Evolutionary conservation across 805 yeast genomes (phyloP).

Genomic region (Yarrowia deformans): DNA sequence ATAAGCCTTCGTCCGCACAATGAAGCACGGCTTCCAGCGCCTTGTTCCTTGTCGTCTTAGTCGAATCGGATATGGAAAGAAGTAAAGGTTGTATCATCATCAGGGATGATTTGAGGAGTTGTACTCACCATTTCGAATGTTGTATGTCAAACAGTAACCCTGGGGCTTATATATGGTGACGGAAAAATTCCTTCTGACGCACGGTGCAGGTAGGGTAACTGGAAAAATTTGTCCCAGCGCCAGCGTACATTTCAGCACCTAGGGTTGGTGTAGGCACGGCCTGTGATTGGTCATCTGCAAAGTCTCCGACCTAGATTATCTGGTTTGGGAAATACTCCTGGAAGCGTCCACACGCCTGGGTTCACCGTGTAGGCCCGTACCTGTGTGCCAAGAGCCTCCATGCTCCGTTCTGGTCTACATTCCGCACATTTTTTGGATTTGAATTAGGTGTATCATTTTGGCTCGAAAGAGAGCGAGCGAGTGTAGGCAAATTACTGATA

Average conservation of each 20-base stretch:
- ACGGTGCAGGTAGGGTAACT: slow-evolving; percentile 26
- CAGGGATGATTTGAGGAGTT: slow-evolving; percentile 18
- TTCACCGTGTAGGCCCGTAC: background rate
- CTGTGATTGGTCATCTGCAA: slow-evolving; percentile 21
- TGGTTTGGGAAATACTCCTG: background rate
- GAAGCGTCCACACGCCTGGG: background rate
- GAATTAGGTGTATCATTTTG: slow-evolving; percentile 1
- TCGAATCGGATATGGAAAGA: slow-evolving; percentile 53
- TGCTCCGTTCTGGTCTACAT: slow-evolving; percentile 11
- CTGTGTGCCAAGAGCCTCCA: slow-evolving; percentile 4
- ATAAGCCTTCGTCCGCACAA: slow-evolving; percentile 48
- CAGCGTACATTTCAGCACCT: slow-evolving; percentile 36
- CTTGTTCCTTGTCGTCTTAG: slow-evolving; percentile 53
- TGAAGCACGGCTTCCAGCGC: slow-evolving; percentile 35
- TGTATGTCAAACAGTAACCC: slow-evolving; percentile 12
- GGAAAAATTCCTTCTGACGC: slow-evolving; percentile 13
- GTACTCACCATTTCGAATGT: slow-evolving; percentile 35
- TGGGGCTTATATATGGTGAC: slow-evolving; percentile 36
- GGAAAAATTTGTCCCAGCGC: slow-evolving; percentile 3
- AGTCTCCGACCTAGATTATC: slow-evolving; percentile 15
- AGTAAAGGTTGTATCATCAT: slow-evolving; percentile 52
- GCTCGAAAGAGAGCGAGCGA: slow-evolving; percentile 1
- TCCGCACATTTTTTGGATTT: slow-evolving; percentile 3
- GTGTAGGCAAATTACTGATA: background rate
- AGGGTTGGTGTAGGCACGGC: slow-evolving; percentile 17